Evolutionary conservation across 495 filamentous ascomycete species (phyloP).

Genomic region (Penicillium egyptiacum): DNA sequence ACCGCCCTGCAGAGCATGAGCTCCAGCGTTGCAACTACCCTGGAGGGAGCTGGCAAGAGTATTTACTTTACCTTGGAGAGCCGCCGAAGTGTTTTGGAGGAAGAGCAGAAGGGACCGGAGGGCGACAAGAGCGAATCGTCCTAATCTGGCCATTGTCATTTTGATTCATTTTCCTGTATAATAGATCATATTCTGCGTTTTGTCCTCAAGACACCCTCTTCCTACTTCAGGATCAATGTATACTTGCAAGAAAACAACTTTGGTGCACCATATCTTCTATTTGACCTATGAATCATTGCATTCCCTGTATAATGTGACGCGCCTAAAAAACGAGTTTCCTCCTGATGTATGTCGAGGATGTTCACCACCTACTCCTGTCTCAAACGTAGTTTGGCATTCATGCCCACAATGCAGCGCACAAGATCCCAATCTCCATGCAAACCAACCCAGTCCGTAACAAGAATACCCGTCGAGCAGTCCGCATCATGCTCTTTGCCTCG

Average conservation of each 20-base stretch:
- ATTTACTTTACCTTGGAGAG: slow-evolving; percentile 84
- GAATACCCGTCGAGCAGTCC: slow-evolving; percentile 84
- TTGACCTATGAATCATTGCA: slow-evolving; percentile 2
- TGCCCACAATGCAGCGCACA: slow-evolving; percentile 81
- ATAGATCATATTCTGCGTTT: slow-evolving; percentile 33
- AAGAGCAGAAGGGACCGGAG: slow-evolving; percentile 53
- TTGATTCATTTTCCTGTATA: slow-evolving; percentile 38
- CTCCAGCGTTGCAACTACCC: slow-evolving; percentile 63
- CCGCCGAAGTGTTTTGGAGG: slow-evolving; percentile 71
- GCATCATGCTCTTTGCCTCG: slow-evolving; percentile 60
- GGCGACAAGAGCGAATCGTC: slow-evolving; percentile 43
- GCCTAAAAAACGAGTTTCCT: not conserved
- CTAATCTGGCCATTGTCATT: slow-evolving; percentile 18
- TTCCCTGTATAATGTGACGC: not conserved
- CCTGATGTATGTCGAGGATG: not conserved
- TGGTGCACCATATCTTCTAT: slow-evolving; percentile 2
- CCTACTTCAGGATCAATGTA: slow-evolving; percentile 25
- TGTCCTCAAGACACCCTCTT: slow-evolving; percentile 19
- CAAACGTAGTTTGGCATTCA: slow-evolving; percentile 77
- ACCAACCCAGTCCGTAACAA: slow-evolving; percentile 94
- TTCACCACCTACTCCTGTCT: slow-evolving; percentile 26
- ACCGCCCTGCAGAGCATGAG: slow-evolving; percentile 72
- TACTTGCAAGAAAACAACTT: slow-evolving; percentile 19
- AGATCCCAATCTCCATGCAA: slow-evolving; percentile 90
- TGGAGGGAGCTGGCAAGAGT: slow-evolving; percentile 76